Base-by-base conservation (phyloP, 2,329 filamentous ascomycete species). In the Macrophomina pseudophaseolina region DNA sequence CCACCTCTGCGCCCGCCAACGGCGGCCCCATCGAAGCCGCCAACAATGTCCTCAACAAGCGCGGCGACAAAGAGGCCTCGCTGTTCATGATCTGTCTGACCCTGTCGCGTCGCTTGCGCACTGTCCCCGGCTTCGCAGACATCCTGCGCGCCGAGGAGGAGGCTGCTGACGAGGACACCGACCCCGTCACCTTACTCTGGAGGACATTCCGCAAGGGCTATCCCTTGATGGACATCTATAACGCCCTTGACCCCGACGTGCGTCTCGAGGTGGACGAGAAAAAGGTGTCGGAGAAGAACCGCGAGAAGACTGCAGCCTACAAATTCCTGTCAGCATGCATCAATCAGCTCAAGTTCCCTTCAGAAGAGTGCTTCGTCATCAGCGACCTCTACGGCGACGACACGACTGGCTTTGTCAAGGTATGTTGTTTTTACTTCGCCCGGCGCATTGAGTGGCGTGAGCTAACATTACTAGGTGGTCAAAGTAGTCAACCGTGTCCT, bases 401-500 rank as follows among this genome's bases (percentile, higher is more conserved):
- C 79, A 99, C 95, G 1, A 97, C 93, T 52, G 95, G 95, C 3
- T 98, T 99, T 77, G 93, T 97, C 71, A 98, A 98, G 87, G 92
- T 93, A 66, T 14, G 64, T 59, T 44, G 8, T 28, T 53, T 44
- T 64, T 23, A 16, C 30, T 32, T 12, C 23, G 5, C 44, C 40
- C 11, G 16, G 16, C 58, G 58, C 58, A 49, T 62, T 12, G 58
- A n/a, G 58, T 62, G 58, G 30, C 58, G 58, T 62, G 32, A 62
- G 48, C 58, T 62, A 38, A 62, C 44, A 35, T 38, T 8, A 16
- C 7, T 70, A 91, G 88, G 94, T 97, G 66, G 94, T 91, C 30
- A 92, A 93, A 80, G 92, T 97, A 66, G 92, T 99, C 70, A 97
- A 97, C 76, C 87, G 90, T 70, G 94, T 98, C 16, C 88, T 99